Percentiles rank a stretch among this genome's conserved stretches.
phyloP scores from a whole-genome alignment of 2,329 filamentous ascomycete species.

The Phaeophleospora eucalypticola region DNA sequence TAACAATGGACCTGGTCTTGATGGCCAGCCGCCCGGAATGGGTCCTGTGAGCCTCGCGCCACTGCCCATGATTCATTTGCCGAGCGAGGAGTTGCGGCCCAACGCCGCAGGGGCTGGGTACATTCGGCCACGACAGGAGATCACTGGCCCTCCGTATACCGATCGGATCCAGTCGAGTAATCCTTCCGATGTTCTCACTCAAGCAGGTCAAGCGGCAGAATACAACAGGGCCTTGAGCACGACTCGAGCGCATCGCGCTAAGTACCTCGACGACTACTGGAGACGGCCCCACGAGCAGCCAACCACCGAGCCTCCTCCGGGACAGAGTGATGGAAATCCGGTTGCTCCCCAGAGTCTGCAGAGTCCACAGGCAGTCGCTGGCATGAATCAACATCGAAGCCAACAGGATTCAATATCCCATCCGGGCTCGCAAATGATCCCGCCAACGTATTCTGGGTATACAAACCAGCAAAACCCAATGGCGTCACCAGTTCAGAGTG shows the following conservation, averaged over 20 bases:
- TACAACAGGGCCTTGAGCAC: constrained; percentile 82
- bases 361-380: constrained; percentile 39
- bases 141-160: constrained; percentile 81
- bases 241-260: constrained; percentile 71
- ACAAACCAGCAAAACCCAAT: constrained; percentile 68
- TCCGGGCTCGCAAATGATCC: constrained; percentile 50
- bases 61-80: constrained; percentile 78
- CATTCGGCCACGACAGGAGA: constrained; percentile 81
- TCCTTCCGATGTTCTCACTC: constrained; percentile 73
- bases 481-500: constrained; percentile 69
- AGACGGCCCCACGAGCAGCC: constrained; percentile 72
- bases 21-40: constrained; percentile 46
- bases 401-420: constrained; percentile 56
- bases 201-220: constrained; percentile 83
- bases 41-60: constrained; percentile 66
- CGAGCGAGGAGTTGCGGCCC: constrained; percentile 72
- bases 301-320: constrained; percentile 47
- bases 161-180: constrained; percentile 76
- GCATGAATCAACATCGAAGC: constrained; percentile 55
- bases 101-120: constrained; percentile 79
- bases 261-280: constrained; percentile 80
- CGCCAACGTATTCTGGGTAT: constrained; percentile 66
- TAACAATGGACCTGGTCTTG: constrained; percentile 51
- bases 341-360: constrained; percentile 44
- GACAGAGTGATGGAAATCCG: constrained; percentile 37